phyloP scores from a whole-genome alignment of 164 flowering plant species.

The Saururus chinensis region DNA sequence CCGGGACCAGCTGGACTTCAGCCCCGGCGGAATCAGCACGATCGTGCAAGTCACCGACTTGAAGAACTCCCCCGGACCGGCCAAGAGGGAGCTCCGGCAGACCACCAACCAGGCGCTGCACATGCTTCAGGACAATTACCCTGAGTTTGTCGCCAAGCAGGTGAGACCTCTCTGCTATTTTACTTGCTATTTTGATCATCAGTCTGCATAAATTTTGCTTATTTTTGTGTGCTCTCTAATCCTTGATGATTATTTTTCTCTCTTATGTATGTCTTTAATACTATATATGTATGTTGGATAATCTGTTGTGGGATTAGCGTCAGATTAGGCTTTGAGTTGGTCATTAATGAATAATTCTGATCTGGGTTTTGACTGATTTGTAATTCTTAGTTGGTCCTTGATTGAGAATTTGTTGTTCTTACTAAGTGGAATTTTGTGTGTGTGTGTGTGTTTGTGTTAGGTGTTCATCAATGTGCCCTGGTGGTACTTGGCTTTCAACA shows the following conservation, averaged over 20 bases:
- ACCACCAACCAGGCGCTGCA: slow-evolving; percentile 61
- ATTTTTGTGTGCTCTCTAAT: not conserved
- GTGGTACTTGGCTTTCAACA: slow-evolving; percentile 82
- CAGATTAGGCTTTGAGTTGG: too few relatives aligned
- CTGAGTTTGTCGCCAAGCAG: slow-evolving; percentile 95
- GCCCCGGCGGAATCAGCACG: slow-evolving; percentile 51
- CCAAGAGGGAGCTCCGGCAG: slow-evolving; percentile 45
- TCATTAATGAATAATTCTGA: too few relatives aligned
- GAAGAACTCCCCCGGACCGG: slow-evolving; percentile 65
- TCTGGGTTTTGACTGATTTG: too few relatives aligned
- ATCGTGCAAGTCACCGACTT: slow-evolving; percentile 80
- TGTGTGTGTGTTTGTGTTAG: slow-evolving; percentile 15
- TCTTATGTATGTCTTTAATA: too few relatives aligned
- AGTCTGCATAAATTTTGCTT: not conserved
- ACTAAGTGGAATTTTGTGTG: not conserved
- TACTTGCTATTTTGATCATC: too few relatives aligned
- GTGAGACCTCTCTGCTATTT: slow-evolving; percentile 15
- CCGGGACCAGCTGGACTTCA: slow-evolving; percentile 58
- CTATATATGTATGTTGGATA: too few relatives aligned
- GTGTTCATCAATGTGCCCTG: slow-evolving; percentile 93
- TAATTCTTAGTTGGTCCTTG: too few relatives aligned
- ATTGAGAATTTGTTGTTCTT: too few relatives aligned
- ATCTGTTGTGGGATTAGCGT: too few relatives aligned
- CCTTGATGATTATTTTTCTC: not conserved
- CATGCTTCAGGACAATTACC: slow-evolving; percentile 83